Conservation (phyloP, 2,329 filamentous ascomycete species). For the Paecilomyces dactylethromorphus region DNA sequence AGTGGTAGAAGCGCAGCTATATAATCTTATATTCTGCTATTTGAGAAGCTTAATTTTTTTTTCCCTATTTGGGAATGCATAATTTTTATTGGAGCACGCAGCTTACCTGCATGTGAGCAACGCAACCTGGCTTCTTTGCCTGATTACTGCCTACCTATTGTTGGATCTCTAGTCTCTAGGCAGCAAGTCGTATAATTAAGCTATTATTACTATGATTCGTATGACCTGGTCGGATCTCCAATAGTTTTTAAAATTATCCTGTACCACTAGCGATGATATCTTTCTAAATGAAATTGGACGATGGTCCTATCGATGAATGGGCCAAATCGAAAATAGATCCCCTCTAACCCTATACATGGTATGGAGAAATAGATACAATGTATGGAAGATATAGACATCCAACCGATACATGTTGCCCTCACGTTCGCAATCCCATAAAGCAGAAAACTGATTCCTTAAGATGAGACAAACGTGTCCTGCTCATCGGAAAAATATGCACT, state of each 20-base stretch:
- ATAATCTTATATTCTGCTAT: too few species aligned
- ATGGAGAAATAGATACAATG: background rate
- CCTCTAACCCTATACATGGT: background rate
- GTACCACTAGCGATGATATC: background rate
- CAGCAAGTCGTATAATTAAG: too few species aligned
- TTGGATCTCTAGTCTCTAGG: too few species aligned
- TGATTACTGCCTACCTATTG: too few species aligned
- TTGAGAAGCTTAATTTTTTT: too few species aligned
- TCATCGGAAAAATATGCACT: background rate
- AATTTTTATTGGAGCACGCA: too few species aligned
- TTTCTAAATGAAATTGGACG: background rate
- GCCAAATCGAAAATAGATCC: background rate
- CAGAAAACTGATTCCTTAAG: background rate
- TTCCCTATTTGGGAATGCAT: too few species aligned
- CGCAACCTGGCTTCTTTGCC: too few species aligned
- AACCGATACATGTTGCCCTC: background rate
- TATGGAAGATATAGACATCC: background rate
- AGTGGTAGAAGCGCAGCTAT: too few species aligned
- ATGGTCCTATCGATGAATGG: background rate
- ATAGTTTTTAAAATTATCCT: background rate
- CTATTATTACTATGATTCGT: background rate
- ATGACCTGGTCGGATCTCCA: background rate
- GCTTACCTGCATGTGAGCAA: too few species aligned
- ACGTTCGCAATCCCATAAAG: background rate
- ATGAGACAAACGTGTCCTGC: background rate